Evolutionary conservation across 164 flowering plant species (phyloP), one percentile per base, ranked within the genome.

Genomic region (Cinnamomum chago): DNA sequence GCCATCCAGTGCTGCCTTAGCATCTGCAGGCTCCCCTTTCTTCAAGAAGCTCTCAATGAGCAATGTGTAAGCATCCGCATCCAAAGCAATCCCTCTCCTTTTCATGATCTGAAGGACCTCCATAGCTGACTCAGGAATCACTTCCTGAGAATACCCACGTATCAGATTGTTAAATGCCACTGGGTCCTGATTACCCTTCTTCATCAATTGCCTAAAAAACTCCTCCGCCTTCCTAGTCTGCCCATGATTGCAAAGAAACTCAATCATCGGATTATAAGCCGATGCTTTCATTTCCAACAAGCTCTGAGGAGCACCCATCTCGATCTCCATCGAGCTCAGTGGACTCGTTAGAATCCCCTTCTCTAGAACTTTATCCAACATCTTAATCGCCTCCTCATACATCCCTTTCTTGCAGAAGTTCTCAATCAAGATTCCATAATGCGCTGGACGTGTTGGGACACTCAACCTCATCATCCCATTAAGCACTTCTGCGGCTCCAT

Each of bases 11-110:
- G 87, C 89, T 12, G 79, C 82, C 76, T 91, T 91, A 0, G 98
- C 98, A 83, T 91, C 93, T 28, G 92, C 89, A 62, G 99, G 89
- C 67, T 92, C 95, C 64, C 92, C 89, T 80, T 92, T 92, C 81
- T 76, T 80, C 81, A 93, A 77, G 83, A 84, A 91, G 77, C 98
- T 83, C 75, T 84, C 80, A 27, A 88, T 79, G 27, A 93, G 90
- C 76, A 80, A 74, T 70, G 40, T 75, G 71, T 85, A 87, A 23
- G 92, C 79, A 62, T 86, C 83, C 65, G 84, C 84, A 72, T 88
- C 93, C 24, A 87, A 75, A 22, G 79, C 78, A 40, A 91, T 84
- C 55, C 84, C 87, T 76, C 90, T 83, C 83, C 95, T 85, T 23
- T 78, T 75, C 98, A 93, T 95, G 78, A 95, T 93, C 77, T 86